phyloP scores from a whole-genome alignment of 345 rosid genomes.

The Ceriops zippeliana region DNA sequence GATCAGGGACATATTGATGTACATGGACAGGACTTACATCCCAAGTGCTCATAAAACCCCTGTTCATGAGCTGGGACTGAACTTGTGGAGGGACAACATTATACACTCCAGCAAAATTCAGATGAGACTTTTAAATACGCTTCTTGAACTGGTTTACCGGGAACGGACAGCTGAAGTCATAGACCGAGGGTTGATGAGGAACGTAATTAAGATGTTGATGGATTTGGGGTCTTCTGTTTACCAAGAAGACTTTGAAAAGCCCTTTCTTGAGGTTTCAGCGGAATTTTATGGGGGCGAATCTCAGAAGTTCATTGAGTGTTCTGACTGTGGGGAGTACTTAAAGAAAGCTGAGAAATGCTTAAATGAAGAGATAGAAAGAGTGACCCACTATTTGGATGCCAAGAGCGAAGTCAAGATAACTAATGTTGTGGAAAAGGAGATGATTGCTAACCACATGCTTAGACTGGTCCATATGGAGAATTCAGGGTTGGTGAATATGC shows the following conservation, averaged over 20 bases:
- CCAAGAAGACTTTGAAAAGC: conserved; percentile 96
- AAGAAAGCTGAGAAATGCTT: conserved; percentile 92
- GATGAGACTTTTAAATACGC: conserved; percentile 62
- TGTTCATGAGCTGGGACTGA: conserved; percentile 89
- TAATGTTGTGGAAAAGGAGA: conserved; percentile 93
- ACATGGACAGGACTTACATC: conserved; percentile 94
- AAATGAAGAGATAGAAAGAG: conserved; percentile 95
- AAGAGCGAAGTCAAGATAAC: conserved; percentile 91
- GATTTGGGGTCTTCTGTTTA: conserved; percentile 90
- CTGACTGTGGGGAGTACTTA: conserved; percentile 92
- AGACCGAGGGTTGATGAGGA: conserved; percentile 90
- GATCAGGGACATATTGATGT: conserved; percentile 98
- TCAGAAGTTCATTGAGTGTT: conserved; percentile 81
- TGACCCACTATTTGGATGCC: conserved; percentile 79
- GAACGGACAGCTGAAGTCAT: conserved; percentile 93
- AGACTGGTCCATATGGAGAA: conserved; percentile 97
- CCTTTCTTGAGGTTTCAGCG: conserved; percentile 80
- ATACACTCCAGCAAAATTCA: conserved; percentile 73
- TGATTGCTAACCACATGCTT: conserved; percentile 97
- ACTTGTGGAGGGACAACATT: conserved; percentile 86
- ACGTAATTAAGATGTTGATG: conserved; percentile 86
- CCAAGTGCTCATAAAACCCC: conserved; percentile 75
- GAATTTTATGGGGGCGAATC: conserved; percentile 92
- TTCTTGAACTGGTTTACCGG: conserved; percentile 75
- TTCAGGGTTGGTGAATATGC: conserved; percentile 93